Base-by-base conservation (phyloP, 2,329 filamentous ascomycete species). In the Talaromyces sp. region DNA sequence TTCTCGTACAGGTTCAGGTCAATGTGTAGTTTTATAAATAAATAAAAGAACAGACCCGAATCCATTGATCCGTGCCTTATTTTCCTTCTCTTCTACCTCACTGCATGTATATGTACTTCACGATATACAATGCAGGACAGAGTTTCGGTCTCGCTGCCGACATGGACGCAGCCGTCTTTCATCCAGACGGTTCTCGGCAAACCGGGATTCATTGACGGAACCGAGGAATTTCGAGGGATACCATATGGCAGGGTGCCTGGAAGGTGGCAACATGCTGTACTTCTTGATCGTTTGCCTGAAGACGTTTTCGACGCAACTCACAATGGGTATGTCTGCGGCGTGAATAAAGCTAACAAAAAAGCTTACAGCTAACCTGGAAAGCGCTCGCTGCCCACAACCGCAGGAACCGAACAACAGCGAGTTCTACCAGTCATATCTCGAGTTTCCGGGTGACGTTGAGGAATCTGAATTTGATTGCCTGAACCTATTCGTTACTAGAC, bases 151-250 rank as follows among this genome's bases (percentile, higher is more conserved):
- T 37, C 9, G n/a, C n/a, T 55, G 37, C 50, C 50, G 5, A 37
- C 50, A 37, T 33, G 50, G 50, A 55, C n/a, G n/a, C 31, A 39
- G 11, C 50, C 50, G 3, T 23, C 50, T 28, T 23, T 35, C 31
- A 39, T 31, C 7, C 42, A 23, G 25, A 25, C 42, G 5, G 42
- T 44, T 11, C 18, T 44, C 23, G 42, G 42, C 18, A 44, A 44
- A 23, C 9, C 11, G 4, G 42, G 42, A 23, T 12, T 11, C 12
- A 25, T 46, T 11, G 21, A 46, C 16, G 42, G 12, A 1, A 46
- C 91, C 28, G 90, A 93, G 62, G 84, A 80, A 23, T 93, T 91
- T 77, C 86, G 83, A 61, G 89, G 87, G 21, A 91, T 95, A 62
- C 90, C 90, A 1, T 95, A 87, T 70, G 90, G 90, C 1, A 79